Conservation (phyloP, 805 yeast species). For the Hanseniaspora clermontiae region DNA sequence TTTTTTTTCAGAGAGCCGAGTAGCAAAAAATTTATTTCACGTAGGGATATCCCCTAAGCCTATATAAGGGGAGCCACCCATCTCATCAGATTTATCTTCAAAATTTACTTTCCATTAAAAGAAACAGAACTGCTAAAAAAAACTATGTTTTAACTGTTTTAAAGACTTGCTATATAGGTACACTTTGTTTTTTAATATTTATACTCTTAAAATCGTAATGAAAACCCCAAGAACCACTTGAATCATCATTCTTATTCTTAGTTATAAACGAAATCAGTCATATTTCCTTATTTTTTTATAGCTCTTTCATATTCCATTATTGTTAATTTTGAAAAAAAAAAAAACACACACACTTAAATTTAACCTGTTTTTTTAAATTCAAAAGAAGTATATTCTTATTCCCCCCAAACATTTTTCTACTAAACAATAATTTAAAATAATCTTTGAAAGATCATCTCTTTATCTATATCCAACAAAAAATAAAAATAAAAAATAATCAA, state of each 20-base stretch:
- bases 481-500: neutral
- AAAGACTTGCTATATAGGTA: neutral
- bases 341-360: too few species aligned
- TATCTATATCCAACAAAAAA: neutral
- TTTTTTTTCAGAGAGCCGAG: too few species aligned
- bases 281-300: neutral
- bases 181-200: neutral
- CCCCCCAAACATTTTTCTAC: neutral
- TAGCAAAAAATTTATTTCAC: neutral
- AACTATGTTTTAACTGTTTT: slow-evolving; percentile 12
- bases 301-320: neutral
- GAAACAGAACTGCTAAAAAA: neutral
- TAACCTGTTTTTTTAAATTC: neutral
- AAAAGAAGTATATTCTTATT: neutral
- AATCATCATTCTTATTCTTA: neutral
- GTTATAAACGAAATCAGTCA: neutral
- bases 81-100: neutral
- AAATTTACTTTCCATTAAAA: neutral
- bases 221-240: slow-evolving; percentile 1
- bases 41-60: neutral
- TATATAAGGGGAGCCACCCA: neutral
- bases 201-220: neutral
- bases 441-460: neutral
- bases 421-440: too few species aligned
- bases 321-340: neutral